A percentile compares a stretch with the other conserved stretches of the same genome.
Evolutionary conservation across 2,329 filamentous ascomycete species (phyloP).

Genomic region (Penicillium sumatraense): DNA sequence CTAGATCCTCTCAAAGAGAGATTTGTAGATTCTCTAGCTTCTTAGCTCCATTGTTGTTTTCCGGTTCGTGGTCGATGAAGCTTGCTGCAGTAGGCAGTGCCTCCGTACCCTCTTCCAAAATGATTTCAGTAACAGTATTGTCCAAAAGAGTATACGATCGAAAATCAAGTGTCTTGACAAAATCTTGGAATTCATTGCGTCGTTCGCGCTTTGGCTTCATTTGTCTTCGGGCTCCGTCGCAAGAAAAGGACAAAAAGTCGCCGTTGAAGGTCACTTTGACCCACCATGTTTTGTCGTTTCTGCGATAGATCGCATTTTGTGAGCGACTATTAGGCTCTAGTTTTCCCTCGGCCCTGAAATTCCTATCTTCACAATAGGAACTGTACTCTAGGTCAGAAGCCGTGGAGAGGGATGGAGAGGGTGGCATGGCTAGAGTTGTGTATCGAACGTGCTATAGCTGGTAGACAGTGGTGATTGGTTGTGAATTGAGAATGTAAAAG

Average conservation of each 20-base stretch:
- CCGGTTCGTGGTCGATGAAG: not conserved
- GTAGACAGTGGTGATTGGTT: too few relatives aligned
- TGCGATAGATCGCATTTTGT: conserved; percentile 19
- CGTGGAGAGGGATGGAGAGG: not conserved
- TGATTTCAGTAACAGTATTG: conserved; percentile 25
- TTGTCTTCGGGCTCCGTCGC: conserved; percentile 9
- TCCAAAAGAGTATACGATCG: conserved; percentile 18
- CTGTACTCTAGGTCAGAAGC: not conserved
- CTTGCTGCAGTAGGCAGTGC: too few relatives aligned
- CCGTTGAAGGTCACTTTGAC: conserved; percentile 23
- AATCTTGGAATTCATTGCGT: conserved; percentile 12
- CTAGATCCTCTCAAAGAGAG: conserved; percentile 15
- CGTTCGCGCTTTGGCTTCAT: conserved; percentile 21
- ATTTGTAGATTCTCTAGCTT: conserved; percentile 6
- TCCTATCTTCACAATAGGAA: not conserved
- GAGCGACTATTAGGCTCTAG: not conserved
- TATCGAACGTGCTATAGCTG: too few relatives aligned
- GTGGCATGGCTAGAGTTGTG: not conserved
- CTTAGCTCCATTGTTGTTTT: not conserved
- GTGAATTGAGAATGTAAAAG: too few relatives aligned
- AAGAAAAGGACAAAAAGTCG: conserved; percentile 4
- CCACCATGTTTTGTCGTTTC: conserved; percentile 21
- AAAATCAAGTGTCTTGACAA: conserved; percentile 21
- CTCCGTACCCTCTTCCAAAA: conserved; percentile 12
- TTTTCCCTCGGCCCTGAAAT: not conserved